Base-by-base conservation (phyloP, 129 eudicot genomes). In the Escallonia rubra region DNA sequence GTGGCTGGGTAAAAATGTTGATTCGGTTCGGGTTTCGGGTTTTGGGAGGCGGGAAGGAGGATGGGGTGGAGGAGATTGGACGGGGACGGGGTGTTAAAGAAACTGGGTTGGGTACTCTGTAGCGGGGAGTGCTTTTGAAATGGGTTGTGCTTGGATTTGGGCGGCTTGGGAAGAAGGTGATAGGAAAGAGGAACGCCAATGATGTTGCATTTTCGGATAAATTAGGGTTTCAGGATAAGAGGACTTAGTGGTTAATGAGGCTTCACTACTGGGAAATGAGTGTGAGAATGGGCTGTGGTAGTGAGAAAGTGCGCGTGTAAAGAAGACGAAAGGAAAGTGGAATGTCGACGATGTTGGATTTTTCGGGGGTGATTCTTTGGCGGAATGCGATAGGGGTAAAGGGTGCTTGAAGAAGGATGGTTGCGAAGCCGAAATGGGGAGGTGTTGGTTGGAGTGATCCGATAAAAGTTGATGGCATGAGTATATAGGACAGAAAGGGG, bases 401-500 rank as follows among this genome's bases (percentile, higher is more conserved):
- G 59, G 60, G 59, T 47, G 72, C 65, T 64, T 80, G 57, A 76
- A 66, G 16, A 83, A 81, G 74, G 69, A 64, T 66, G n/a, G 52
- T 46, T 16, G 51, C 64, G 45, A 59, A 65, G 23, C 76, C 15
- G 43, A 41, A 63, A 47, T 44, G 67, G 14, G 62, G 64, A 8
- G 66, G 11, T 12, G 64, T 16, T 48, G 79, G 73, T 77, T 59
- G 58, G 53, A 9, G 12, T 57, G 9, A 34, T 7, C 45, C 7
- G n/a, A n/a, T n/a, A n/a, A n/a, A n/a, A n/a, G n/a, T n/a, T n/a
- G n/a, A n/a, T n/a, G n/a, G n/a, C n/a, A n/a, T n/a, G n/a, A n/a
- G n/a, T n/a, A n/a, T n/a, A n/a, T n/a, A 69, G 74, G 57, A 34
- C 78, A 77, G 15, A 81, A 87, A 71, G n/a, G n/a, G 58, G 77